Base-by-base conservation (phyloP, 2,329 filamentous ascomycete genomes). In the Phoma sp. region DNA sequence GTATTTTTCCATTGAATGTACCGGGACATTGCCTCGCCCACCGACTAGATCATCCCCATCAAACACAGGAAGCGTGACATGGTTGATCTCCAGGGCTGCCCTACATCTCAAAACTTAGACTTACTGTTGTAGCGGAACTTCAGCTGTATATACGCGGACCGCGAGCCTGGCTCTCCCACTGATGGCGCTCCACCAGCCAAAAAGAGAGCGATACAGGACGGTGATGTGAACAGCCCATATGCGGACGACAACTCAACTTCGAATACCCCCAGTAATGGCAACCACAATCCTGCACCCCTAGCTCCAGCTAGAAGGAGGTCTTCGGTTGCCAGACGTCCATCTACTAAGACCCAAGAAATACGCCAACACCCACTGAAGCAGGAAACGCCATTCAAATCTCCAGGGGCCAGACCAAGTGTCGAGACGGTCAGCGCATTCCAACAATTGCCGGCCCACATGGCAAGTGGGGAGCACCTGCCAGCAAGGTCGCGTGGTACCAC, bases 151-250 rank as follows among this genome's bases (percentile, higher is more conserved):
- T 77, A 76, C 51, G 45, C 65, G 25, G 74, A 76, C 33, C 70
- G 74, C 46, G 72, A 75, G 47, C 61, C 68, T 36, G 47, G 62
- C 18, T 70, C 62, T 57, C 74, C 68, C 53, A 72, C 52, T 65
- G 71, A 64, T 71, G 75, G 45, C 69, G 62, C 73, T 65, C 56
- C 79, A 69, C 60, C 76, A 64, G 67, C 68, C 30, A 73, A 72
- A 50, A 56, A 52, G 49, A 62, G 68, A 36, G 64, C 65, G 18
- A 36, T 71, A 10, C 66, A 72, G 8, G 61, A 60, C 14, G 57
- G 59, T 25, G 62, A 66, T 8, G 27, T 24, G 11, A 59, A 62
- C 24, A 64, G 59, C 43, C 55, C 52, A 2, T 43, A 47, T 13
- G 52, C 53, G 13, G 61, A 66, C 43, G 65, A 70, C 27, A 52